phyloP scores from a whole-genome alignment of 2,329 filamentous ascomycete species.

The Cordyceps tenuipes region DNA sequence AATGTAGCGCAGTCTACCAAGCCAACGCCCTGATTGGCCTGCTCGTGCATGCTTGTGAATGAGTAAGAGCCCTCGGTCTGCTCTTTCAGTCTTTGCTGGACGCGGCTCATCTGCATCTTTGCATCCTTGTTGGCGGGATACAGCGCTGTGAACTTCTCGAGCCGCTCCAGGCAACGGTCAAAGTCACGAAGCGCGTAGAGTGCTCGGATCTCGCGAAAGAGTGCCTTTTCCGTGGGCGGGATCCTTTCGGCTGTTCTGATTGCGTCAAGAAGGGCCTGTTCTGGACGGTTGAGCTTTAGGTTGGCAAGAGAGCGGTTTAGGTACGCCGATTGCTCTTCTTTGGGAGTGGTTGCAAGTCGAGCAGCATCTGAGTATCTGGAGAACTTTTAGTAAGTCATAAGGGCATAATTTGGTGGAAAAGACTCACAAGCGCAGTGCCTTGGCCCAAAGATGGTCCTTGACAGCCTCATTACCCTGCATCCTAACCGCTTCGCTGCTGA shows the following conservation, averaged over 20 bases:
- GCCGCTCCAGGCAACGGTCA: constrained; percentile 25
- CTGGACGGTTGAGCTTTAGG: constrained; percentile 21
- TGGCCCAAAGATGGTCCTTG: constrained; percentile 18
- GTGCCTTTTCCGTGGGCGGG: constrained; percentile 30
- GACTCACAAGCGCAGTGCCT: constrained; percentile 26
- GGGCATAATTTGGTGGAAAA: background rate
- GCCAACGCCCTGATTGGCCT: constrained; percentile 29
- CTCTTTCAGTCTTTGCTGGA: constrained; percentile 28
- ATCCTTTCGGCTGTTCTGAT: constrained; percentile 11
- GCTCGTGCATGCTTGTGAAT: constrained; percentile 28
- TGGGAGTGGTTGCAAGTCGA: constrained; percentile 21
- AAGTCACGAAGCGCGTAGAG: constrained; percentile 35
- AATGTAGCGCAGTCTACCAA: constrained; percentile 41
- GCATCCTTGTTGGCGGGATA: constrained; percentile 28
- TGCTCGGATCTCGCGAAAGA: constrained; percentile 36
- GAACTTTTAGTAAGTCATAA: background rate
- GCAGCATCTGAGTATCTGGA: constrained; percentile 31
- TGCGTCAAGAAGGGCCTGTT: constrained; percentile 25
- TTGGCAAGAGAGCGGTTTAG: constrained; percentile 30
- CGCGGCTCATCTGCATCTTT: constrained; percentile 22
- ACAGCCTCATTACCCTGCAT: constrained; percentile 28
- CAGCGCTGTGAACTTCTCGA: constrained; percentile 22
- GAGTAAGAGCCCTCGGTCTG: constrained; percentile 30
- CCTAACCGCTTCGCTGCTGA: constrained; percentile 17
- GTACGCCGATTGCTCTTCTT: constrained; percentile 26